A percentile compares a stretch with the other conserved stretches of the same genome.
Conservation (phyloP, 768 basidiomycete genomes). For the Clitopilus passeckerianus region DNA sequence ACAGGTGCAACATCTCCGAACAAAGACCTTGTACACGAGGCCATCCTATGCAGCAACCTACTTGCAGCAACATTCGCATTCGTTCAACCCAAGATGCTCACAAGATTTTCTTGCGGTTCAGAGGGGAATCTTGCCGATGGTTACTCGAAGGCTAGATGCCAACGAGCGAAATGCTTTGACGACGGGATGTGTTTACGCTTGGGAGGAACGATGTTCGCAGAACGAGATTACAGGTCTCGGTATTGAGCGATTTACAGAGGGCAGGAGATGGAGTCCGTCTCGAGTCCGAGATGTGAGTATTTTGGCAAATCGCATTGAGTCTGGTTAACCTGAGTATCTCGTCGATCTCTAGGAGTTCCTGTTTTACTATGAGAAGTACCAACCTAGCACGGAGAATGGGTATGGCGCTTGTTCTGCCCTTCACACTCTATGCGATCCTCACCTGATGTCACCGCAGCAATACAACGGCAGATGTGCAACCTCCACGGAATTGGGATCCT, state of each 20-base stretch:
- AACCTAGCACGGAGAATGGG: slow-evolving; percentile 38
- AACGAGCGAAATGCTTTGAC: slow-evolving; percentile 62
- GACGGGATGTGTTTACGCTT: slow-evolving; percentile 53
- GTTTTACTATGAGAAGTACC: slow-evolving; percentile 78
- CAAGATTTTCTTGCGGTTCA: slow-evolving; percentile 74
- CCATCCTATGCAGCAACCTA: slow-evolving; percentile 61
- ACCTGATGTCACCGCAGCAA: slow-evolving; percentile 7
- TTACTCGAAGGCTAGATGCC: slow-evolving; percentile 72
- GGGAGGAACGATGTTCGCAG: slow-evolving; percentile 76
- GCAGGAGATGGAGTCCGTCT: slow-evolving; percentile 77
- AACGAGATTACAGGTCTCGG: slow-evolving; percentile 74
- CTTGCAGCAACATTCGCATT: slow-evolving; percentile 67
- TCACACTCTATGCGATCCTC: slow-evolving; percentile 7
- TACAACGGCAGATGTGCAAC: slow-evolving; percentile 36
- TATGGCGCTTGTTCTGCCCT: slow-evolving; percentile 28
- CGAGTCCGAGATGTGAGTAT: slow-evolving; percentile 71
- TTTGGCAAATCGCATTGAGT: slow-evolving; percentile 3
- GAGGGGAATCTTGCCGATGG: slow-evolving; percentile 59
- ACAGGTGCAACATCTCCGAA: not conserved
- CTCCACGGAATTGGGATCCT: slow-evolving; percentile 59
- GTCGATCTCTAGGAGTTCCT: slow-evolving; percentile 61
- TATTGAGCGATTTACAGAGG: slow-evolving; percentile 85
- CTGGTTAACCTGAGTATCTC: slow-evolving; percentile 3
- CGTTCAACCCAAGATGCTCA: slow-evolving; percentile 76
- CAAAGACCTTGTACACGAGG: not conserved